These are phyloP conservation scores for Patellaria atrata DNA, from an alignment of 495 filamentous ascomycete species.

Conservation along the genomic window DNA sequence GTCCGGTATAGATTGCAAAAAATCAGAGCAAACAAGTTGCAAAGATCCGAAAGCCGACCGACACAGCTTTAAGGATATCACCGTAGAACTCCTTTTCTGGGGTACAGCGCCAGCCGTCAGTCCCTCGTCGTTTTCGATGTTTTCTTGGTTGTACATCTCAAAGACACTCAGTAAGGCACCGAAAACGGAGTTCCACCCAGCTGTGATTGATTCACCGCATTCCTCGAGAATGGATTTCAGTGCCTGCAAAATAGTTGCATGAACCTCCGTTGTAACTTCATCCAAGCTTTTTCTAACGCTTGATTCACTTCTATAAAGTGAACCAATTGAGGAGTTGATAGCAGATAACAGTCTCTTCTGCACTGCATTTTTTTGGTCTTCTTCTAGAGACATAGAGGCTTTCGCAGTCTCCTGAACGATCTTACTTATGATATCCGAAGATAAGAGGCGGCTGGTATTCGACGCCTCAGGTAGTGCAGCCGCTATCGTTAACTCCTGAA, in stretches of 20 bases:
- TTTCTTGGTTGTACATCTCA: no score
- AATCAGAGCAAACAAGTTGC: conserved; percentile 90
- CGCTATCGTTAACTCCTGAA: conserved; percentile 50
- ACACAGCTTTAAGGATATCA: conserved; percentile 53
- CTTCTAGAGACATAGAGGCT: conserved; percentile 21
- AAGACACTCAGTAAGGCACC: conserved; percentile 78
- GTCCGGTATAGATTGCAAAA: conserved; percentile 63
- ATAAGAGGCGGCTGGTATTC: conserved; percentile 43
- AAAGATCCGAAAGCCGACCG: conserved; percentile 74
- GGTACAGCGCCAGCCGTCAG: conserved; percentile 1
- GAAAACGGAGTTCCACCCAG: conserved; percentile 76
- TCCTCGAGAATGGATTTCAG: conserved; percentile 74
- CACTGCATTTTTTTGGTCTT: conserved; percentile 31
- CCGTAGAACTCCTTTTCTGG: conserved; percentile 6
- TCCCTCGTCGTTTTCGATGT: no score
- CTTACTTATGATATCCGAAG: conserved; percentile 60
- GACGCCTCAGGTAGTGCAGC: conserved; percentile 50
- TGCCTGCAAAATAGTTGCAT: conserved; percentile 66
- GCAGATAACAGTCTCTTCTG: conserved; percentile 60
- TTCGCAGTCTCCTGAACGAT: conserved; percentile 47
- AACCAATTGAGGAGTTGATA: conserved; percentile 40
- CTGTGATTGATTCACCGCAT: conserved; percentile 66
- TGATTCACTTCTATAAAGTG: conserved; percentile 35
- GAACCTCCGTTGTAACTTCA: conserved; percentile 60
- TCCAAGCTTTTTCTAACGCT: conserved; percentile 37